Conservation (phyloP, 768 basidiomycete genomes). For the Pulveroboletus sp. region DNA sequence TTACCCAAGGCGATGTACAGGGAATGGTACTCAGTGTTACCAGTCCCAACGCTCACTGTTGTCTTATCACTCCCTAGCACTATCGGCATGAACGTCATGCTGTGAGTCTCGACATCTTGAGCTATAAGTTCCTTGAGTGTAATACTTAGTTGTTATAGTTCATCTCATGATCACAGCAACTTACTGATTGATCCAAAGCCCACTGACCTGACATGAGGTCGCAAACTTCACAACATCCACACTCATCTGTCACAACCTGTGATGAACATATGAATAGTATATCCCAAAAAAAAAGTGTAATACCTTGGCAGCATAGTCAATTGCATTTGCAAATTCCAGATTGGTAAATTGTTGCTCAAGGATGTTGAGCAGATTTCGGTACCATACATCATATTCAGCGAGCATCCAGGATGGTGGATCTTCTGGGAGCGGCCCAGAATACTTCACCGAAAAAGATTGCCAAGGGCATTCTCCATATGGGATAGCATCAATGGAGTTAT, state of each 20-base stretch:
- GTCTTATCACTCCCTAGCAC: conserved; percentile 20
- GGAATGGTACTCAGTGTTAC: conserved; percentile 14
- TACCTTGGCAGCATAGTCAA: background rate
- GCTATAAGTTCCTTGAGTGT: conserved; percentile 22
- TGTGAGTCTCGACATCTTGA: conserved; percentile 10
- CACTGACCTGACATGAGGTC: conserved; percentile 12
- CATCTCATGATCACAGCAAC: conserved; percentile 5
- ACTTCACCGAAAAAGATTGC: conserved; percentile 31
- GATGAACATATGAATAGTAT: too few relatives aligned
- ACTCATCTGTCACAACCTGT: background rate
- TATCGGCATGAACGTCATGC: conserved; percentile 11
- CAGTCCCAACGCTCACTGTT: conserved; percentile 10
- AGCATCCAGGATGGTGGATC: conserved; percentile 23
- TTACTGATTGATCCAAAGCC: conserved; percentile 8
- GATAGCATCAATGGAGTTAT: conserved; percentile 34
- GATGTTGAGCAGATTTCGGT: too few relatives aligned
- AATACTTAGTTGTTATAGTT: too few relatives aligned
- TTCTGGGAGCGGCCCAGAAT: conserved; percentile 14
- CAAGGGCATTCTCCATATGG: conserved; percentile 36
- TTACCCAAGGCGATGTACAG: conserved; percentile 18
- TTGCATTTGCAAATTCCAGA: background rate
- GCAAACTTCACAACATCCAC: background rate
- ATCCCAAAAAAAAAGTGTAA: background rate
- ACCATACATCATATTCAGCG: too few relatives aligned
- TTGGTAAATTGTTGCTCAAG: too few relatives aligned